phyloP scores from a whole-genome alignment of 768 basidiomycete species.

The Boletus rubescentipes region DNA sequence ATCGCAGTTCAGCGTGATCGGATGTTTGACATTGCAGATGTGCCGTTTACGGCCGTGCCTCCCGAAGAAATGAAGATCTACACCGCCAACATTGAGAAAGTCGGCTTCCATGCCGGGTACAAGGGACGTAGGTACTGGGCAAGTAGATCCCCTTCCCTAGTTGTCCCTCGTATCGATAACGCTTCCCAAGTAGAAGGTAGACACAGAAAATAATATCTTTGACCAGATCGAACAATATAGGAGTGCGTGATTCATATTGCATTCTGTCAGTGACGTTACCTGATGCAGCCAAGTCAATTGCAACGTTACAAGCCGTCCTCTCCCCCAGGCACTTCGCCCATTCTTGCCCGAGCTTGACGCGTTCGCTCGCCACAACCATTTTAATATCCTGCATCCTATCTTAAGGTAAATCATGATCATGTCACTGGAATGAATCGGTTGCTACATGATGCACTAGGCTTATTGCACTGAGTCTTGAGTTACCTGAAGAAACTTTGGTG shows the following conservation, averaged over 20 bases:
- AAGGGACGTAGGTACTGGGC: constrained; percentile 52
- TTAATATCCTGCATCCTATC: too few relatives aligned
- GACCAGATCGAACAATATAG: constrained; percentile 66
- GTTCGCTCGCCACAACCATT: too few relatives aligned
- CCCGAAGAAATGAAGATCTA: constrained; percentile 42
- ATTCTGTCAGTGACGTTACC: background rate
- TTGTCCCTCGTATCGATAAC: background rate
- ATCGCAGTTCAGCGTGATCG: constrained; percentile 35
- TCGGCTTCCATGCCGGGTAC: constrained; percentile 48
- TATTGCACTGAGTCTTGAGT: too few relatives aligned
- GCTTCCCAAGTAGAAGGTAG: constrained; percentile 44
- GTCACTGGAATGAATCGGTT: too few relatives aligned
- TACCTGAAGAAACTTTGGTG: too few relatives aligned
- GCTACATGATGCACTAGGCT: too few relatives aligned
- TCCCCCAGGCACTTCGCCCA: constrained; percentile 47
- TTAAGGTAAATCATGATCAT: too few relatives aligned
- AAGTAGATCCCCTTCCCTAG: background rate
- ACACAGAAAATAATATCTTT: constrained; percentile 43
- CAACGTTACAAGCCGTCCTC: constrained; percentile 41
- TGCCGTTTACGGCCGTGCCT: constrained; percentile 35
- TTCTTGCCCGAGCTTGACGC: constrained; percentile 50
- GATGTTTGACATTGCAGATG: constrained; percentile 35
- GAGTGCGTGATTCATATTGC: constrained; percentile 35
- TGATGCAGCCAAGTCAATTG: constrained; percentile 41
- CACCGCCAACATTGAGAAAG: constrained; percentile 37